Conservation (phyloP, 495 filamentous ascomycete species). For the Penicillium dipodomyicola region DNA sequence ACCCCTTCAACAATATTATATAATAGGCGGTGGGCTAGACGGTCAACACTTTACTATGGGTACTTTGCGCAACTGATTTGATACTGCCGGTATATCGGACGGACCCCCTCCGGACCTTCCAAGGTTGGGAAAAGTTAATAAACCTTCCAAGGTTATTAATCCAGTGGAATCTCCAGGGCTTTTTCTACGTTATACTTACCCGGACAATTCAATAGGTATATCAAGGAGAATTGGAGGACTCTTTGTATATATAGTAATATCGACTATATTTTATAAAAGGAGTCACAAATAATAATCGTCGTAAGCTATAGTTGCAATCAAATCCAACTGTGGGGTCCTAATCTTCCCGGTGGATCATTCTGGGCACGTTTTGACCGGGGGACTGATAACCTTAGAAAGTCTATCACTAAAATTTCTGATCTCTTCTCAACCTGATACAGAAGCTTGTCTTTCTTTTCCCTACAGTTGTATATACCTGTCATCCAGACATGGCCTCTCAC, state of each 20-base stretch:
- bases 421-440: background rate
- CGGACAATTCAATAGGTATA: background rate
- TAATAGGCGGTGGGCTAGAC: too few species aligned
- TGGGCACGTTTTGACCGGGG: background rate
- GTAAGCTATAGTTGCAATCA: background rate
- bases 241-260: too few species aligned
- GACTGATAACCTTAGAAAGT: constrained; percentile 4
- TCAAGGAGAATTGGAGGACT: background rate
- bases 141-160: too few species aligned
- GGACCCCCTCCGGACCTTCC: too few species aligned
- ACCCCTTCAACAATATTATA: too few species aligned
- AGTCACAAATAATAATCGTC: too few species aligned
- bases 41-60: too few species aligned
- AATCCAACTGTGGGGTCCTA: background rate
- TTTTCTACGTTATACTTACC: constrained; percentile 3
- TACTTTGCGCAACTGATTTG: too few species aligned
- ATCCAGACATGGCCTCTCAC: constrained; percentile 5
- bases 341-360: background rate
- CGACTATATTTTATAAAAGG: too few species aligned
- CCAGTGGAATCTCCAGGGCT: too few species aligned
- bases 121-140: too few species aligned
- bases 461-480: background rate
- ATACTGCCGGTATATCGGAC: too few species aligned
- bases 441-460: background rate
- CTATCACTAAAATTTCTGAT: constrained; percentile 8